phyloP scores from a whole-genome alignment of 2,329 filamentous ascomycete species.

The Paraphaeosphaeria sporulosa region DNA sequence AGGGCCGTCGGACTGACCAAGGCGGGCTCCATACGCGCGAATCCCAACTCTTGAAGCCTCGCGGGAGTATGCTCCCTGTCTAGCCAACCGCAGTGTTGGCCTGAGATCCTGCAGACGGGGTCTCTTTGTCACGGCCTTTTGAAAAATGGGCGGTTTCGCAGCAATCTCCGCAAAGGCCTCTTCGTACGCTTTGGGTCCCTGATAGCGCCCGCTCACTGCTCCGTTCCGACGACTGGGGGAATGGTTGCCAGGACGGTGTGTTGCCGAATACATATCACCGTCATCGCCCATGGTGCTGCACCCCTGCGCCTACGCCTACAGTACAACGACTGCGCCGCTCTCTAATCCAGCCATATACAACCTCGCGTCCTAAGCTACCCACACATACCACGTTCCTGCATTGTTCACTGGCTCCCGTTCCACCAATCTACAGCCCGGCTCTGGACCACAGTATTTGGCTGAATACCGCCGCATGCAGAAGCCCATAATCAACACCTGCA shows the following conservation, averaged over 20 bases:
- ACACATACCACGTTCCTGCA: conserved; percentile 31
- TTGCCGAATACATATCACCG: conserved; percentile 28
- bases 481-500: conserved; percentile 37
- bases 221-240: conserved; percentile 26
- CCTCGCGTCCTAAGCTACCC: conserved; percentile 32
- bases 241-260: conserved; percentile 20
- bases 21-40: conserved; percentile 31
- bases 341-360: conserved; percentile 37
- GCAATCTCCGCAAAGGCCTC: conserved; percentile 33
- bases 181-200: conserved; percentile 19
- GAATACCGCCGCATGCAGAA: conserved; percentile 40
- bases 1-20: conserved; percentile 29
- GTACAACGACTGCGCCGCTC: conserved; percentile 26
- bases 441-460: conserved; percentile 30
- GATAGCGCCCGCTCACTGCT: conserved; percentile 18
- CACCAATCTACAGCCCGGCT: conserved; percentile 26
- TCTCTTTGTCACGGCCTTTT: conserved; percentile 24
- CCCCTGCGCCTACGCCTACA: conserved; percentile 24
- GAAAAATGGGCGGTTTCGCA: conserved; percentile 27
- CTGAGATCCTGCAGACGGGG: conserved; percentile 28
- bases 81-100: conserved; percentile 28
- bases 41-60: conserved; percentile 33
- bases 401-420: conserved; percentile 20
- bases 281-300: conserved; percentile 21
- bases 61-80: conserved; percentile 28